Base-by-base conservation (phyloP, 2,329 filamentous ascomycete species). In the Trichoderma hamatum region DNA sequence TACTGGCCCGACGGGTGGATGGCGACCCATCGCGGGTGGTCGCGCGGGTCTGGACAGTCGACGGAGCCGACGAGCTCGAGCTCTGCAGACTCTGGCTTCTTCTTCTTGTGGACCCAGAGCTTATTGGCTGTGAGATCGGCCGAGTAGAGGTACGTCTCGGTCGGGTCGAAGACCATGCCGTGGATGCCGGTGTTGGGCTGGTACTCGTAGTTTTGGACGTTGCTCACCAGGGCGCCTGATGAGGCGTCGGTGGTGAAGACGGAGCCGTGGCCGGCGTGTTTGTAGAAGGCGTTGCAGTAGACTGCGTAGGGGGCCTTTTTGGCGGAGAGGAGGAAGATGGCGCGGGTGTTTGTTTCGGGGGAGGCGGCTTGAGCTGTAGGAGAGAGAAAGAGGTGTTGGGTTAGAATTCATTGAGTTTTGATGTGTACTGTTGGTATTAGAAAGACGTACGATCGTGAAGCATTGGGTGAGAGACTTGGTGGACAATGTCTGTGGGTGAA, bases 211-310 rank as follows among this genome's bases (percentile, higher is more conserved):
- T 93, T 90, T 72, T 94, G 92, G 61, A 91, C 83, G 77, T 91
- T 90, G 60, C 84, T 77, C 30, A 84, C 82, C 26, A 93, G 84
- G n/a, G 81, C 81, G 30, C 91, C 91, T 4, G 81, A 78, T 10
- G 78, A 69, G 0, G 72, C 49, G 58, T 86, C 84, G 62, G 90
- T 86, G 64, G 86, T 84, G 81, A 93, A 93, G 77, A 96, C 87
- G 76, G 94, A 93, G 70, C 93, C 92, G 77, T 88, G 91, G 72
- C 92, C 92, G 46, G 93, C 93, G 77, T 94, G 86, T 71, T 92
- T 88, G 84, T 97, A 97, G 80, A 97, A 97, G 10, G 93, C 93
- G 79, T 96, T 96, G 79, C 92, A 92, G 81, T 97, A 97, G 71
- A 97, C 92, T 74, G 87, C 88, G 79, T 93, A 92, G 0, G 93